phyloP scores from a whole-genome alignment of 2,329 filamentous ascomycete genomes.

The Amesomyces nigricolor region DNA sequence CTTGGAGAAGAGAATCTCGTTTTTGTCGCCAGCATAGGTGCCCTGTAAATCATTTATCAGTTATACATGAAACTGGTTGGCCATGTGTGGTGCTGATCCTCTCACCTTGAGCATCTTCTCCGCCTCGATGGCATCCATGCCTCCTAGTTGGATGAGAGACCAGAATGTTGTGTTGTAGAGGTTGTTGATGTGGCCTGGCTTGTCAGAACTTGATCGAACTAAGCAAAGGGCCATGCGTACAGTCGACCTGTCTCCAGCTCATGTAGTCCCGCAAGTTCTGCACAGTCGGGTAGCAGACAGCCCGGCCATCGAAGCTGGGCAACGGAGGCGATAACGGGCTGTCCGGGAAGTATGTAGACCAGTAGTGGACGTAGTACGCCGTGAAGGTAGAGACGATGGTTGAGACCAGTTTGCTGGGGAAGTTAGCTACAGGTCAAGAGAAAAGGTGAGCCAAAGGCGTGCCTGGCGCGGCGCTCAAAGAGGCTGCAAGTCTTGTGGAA shows the following conservation, averaged over 20 bases:
- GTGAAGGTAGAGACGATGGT: slow-evolving; percentile 93
- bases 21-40: slow-evolving; percentile 80
- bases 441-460: slow-evolving; percentile 13
- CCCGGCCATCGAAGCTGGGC: slow-evolving; percentile 88
- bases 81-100: neutral
- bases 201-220: slow-evolving; percentile 19
- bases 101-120: slow-evolving; percentile 71
- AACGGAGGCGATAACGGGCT: slow-evolving; percentile 64
- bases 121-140: slow-evolving; percentile 69
- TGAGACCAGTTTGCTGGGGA: slow-evolving; percentile 73
- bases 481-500: slow-evolving; percentile 76
- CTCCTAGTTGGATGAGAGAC: slow-evolving; percentile 74
- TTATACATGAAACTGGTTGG: neutral
- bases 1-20: slow-evolving; percentile 85
- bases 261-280: slow-evolving; percentile 88
- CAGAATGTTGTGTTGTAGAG: slow-evolving; percentile 98
- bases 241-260: slow-evolving; percentile 95
- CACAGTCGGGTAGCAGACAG: slow-evolving; percentile 80
- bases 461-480: slow-evolving; percentile 82
- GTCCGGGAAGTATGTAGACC: slow-evolving; percentile 71
- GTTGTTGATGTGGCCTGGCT: slow-evolving; percentile 87
- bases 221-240: slow-evolving; percentile 44
- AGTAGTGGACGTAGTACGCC: slow-evolving; percentile 78
- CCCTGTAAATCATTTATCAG: slow-evolving; percentile 47
- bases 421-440: slow-evolving; percentile 1